These are phyloP conservation scores for Linnemannia schmuckeri DNA, from an alignment of 192 early-diverging fungal species.

Conservation along the genomic window DNA sequence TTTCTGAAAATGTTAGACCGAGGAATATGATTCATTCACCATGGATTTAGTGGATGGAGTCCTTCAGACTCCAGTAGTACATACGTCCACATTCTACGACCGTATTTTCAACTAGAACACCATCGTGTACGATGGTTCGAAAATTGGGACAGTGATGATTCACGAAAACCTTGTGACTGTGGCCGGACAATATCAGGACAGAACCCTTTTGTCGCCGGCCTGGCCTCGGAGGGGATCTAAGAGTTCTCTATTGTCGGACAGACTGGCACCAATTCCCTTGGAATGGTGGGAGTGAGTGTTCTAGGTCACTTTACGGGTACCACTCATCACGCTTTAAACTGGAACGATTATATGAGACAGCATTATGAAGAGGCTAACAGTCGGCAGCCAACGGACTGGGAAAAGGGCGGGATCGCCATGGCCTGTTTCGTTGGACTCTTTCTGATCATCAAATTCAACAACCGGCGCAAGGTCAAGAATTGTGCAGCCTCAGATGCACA, in stretches of 20 bases:
- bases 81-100: background rate
- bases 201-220: background rate
- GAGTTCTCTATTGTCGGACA: background rate
- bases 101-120: background rate
- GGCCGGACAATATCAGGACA: background rate
- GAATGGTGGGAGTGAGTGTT: background rate
- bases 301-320: no score
- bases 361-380: no score
- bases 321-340: background rate
- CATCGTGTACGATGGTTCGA: background rate
- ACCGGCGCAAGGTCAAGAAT: background rate
- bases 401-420: no score
- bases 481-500: background rate
- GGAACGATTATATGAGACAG: background rate
- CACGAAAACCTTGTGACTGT: background rate
- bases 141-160: background rate
- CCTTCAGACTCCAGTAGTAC: background rate
- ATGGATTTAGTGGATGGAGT: background rate
- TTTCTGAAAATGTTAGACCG: background rate
- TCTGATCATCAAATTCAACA: no score
- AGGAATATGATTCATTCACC: background rate
- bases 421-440: no score
- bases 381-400: no score
- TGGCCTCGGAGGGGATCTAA: background rate
- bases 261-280: background rate